Percentiles rank a stretch among this genome's conserved stretches.
Evolutionary conservation across 2,329 filamentous ascomycete species (phyloP).

Genomic region (Apiospora koreana): DNA sequence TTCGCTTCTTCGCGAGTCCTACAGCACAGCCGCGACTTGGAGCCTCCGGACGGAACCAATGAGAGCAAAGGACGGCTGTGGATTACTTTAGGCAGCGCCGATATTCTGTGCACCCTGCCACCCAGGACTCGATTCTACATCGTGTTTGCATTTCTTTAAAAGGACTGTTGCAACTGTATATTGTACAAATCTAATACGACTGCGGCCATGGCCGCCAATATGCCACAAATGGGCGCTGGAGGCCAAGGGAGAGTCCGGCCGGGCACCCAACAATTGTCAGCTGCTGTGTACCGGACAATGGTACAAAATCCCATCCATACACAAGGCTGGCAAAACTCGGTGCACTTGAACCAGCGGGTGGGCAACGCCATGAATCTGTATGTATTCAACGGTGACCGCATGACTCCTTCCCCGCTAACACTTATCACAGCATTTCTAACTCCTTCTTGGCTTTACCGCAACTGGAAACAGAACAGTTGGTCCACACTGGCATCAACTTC

Average conservation of each 20-base stretch:
- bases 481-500: slow-evolving; percentile 44
- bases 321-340: slow-evolving; percentile 35
- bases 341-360: slow-evolving; percentile 33
- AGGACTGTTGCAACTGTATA: slow-evolving; percentile 18
- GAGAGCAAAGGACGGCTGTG: neutral
- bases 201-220: slow-evolving; percentile 62
- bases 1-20: neutral
- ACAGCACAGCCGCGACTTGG: slow-evolving; percentile 3
- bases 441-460: slow-evolving; percentile 46
- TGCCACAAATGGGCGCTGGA: slow-evolving; percentile 56
- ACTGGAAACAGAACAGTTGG: slow-evolving; percentile 42
- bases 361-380: slow-evolving; percentile 38
- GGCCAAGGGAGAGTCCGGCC: slow-evolving; percentile 47
- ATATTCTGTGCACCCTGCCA: neutral
- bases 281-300: slow-evolving; percentile 39
- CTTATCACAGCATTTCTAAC: slow-evolving; percentile 48
- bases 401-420: slow-evolving; percentile 17
- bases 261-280: slow-evolving; percentile 40
- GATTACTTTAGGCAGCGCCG: slow-evolving; percentile 1
- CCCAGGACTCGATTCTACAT: neutral
- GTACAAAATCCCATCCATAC: slow-evolving; percentile 12
- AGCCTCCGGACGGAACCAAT: neutral
- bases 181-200: slow-evolving; percentile 15
- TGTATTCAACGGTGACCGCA: slow-evolving; percentile 16
- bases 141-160: neutral